Conservation (phyloP, 2,329 filamentous ascomycete species). For the Pseudofabraea citricarpa region DNA sequence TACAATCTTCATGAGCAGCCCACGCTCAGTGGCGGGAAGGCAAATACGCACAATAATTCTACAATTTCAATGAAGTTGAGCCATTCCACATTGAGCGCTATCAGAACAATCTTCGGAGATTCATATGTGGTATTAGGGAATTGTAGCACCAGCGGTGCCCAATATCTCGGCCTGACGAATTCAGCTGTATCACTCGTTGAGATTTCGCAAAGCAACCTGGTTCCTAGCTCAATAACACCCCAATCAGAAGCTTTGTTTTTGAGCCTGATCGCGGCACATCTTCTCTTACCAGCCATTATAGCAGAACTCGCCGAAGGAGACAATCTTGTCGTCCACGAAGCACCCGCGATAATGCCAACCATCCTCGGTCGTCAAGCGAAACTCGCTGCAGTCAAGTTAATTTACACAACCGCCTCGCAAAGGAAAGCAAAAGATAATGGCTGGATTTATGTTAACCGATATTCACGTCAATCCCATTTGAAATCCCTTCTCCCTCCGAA, state of each 20-base stretch:
- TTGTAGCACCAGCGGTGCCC: background rate
- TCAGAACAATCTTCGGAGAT: background rate
- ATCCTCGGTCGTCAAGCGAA: background rate
- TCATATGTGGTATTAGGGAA: background rate
- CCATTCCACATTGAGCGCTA: background rate
- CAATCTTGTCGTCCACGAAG: background rate
- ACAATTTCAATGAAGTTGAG: background rate
- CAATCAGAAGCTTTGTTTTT: background rate
- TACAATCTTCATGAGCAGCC: conserved; percentile 4
- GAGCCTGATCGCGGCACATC: background rate
- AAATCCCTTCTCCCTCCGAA: background rate
- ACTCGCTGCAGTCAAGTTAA: background rate
- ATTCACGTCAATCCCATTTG: background rate
- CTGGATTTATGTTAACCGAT: background rate
- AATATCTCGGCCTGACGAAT: background rate
- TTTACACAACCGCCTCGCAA: background rate
- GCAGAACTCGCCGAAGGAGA: background rate
- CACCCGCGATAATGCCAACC: background rate
- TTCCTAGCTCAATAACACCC: background rate
- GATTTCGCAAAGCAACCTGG: background rate
- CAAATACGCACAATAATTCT: background rate
- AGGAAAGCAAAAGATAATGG: background rate
- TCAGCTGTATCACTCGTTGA: background rate
- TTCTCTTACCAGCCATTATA: background rate
- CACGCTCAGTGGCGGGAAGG: background rate